A percentile compares a stretch with the other conserved stretches of the same genome.
These are phyloP conservation scores for Phytophthora vignae DNA, from an alignment of 352 stramenopile species.

Conservation along the genomic window DNA sequence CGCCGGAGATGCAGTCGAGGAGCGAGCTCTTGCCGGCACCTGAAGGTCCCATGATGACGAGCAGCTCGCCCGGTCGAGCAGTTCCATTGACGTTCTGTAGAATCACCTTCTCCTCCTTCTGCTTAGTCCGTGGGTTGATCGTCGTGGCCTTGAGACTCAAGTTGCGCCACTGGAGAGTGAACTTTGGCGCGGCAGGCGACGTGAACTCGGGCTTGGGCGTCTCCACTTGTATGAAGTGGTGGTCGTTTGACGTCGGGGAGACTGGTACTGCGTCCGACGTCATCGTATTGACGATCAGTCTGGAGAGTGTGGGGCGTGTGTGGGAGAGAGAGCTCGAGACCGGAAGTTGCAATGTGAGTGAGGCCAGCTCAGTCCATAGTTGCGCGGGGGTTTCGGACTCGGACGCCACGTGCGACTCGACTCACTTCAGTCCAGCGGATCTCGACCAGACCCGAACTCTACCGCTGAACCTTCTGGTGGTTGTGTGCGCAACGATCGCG, in stretches of 20 bases:
- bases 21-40: conserved; percentile 85
- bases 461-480: not conserved
- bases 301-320: not conserved
- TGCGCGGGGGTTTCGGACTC: not conserved
- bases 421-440: not conserved
- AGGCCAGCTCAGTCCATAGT: not conserved
- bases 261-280: not conserved
- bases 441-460: not conserved
- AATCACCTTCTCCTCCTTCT: conserved; percentile 55
- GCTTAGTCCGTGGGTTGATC: conserved; percentile 52
- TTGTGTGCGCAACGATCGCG: not conserved
- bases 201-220: conserved; percentile 14
- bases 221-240: conserved; percentile 19
- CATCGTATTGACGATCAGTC: not conserved
- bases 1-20: conserved; percentile 52
- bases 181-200: conserved; percentile 10
- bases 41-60: conserved; percentile 74
- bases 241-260: not conserved
- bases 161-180: conserved; percentile 50
- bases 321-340: not conserved
- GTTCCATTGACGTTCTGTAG: conserved; percentile 53
- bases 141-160: conserved; percentile 36
- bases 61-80: conserved; percentile 58
- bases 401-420: not conserved
- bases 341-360: not conserved